Base-by-base conservation (phyloP, 2,329 filamentous ascomycete species). In the Colletotrichum acutatum region DNA sequence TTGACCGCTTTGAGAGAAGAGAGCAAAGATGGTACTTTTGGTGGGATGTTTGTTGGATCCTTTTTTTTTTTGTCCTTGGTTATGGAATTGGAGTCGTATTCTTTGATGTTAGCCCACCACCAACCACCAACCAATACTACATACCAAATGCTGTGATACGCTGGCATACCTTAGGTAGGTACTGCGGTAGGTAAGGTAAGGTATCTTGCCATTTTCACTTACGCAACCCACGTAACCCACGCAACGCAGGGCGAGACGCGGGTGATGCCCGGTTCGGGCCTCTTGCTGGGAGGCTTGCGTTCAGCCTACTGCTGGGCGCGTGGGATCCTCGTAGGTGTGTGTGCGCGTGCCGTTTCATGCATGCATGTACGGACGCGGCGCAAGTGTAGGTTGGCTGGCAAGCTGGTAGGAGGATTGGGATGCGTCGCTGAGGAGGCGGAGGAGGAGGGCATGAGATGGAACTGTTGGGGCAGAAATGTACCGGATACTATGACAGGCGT, bases 211-310 rank as follows among this genome's bases (percentile, higher is more conserved):
- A 42, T 7, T 19, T 42, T 22, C 19, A 49, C 42, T 49, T 5
- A 49, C 42, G 42, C 42, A 49, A 49, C 42, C 42, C 37, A 42
- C n/a, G 42, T 16, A 24, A 24, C 37, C 19, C 16, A 30, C 34
- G 42, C 28, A 14, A 52, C 26, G 19, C 49, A 42, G 62, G 52
- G 52, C 32, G 62, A 30, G n/a, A 42, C 37, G 37, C 22, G 62
- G 14, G 24, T 30, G 30, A 65, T 30, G 52, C 62, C 62, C 52
- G 52, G n/a, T 57, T 56, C 52, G 32, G 62, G 52, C 62, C n/a
- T 57, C 46, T 53, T 34, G 46, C 61, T 22, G 22, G 30, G 46
- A 32, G 32, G 32, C 32, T 34, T 34, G 11, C 32, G 32, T 34
- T 34, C 32, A 34, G 32, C 32, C 60, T 54, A 28, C 22, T 9